phyloP scores from a whole-genome alignment of 805 yeast genomes.

The Pichia cabralensis region DNA sequence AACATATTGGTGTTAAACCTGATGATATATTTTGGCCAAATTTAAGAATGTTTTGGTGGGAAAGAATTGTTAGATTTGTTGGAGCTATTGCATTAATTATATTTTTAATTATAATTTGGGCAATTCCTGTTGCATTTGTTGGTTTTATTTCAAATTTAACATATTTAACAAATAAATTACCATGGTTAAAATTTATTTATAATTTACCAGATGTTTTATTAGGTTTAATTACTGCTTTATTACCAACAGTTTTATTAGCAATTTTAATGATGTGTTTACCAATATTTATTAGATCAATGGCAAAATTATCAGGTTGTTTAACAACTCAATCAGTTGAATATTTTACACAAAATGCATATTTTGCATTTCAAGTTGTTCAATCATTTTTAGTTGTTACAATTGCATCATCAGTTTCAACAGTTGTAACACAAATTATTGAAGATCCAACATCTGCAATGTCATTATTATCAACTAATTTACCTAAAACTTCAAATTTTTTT shows the following conservation, averaged over 20 bases:
- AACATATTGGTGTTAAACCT: constrained; percentile 54
- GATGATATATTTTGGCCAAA: constrained; percentile 59
- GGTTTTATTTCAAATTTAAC: constrained; percentile 65
- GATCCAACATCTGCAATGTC: constrained; percentile 49
- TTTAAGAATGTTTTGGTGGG: constrained; percentile 77
- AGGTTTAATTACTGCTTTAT: constrained; percentile 58
- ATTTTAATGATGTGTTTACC: constrained; percentile 60
- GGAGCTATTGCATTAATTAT: constrained; percentile 43
- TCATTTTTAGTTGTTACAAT: constrained; percentile 63
- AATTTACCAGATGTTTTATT: constrained; percentile 41
- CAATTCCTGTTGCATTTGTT: constrained; percentile 70
- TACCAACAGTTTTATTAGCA: constrained; percentile 59
- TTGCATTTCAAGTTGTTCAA: constrained; percentile 62
- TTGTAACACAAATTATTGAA: constrained; percentile 50
- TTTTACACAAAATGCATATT: constrained; percentile 58
- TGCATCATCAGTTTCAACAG: constrained; percentile 62
- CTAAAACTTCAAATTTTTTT: constrained; percentile 65
- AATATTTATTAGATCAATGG: constrained; percentile 53
- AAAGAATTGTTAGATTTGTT: constrained; percentile 43
- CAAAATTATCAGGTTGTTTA: constrained; percentile 46
- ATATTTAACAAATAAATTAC: constrained; percentile 46
- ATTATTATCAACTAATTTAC: constrained; percentile 56
- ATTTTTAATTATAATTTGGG: constrained; percentile 57
- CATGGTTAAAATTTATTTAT: constrained; percentile 46
- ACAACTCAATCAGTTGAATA: constrained; percentile 49